These are phyloP conservation scores for Carpinus fangiana DNA, from an alignment of 306 rosid species.

Conservation along the genomic window DNA sequence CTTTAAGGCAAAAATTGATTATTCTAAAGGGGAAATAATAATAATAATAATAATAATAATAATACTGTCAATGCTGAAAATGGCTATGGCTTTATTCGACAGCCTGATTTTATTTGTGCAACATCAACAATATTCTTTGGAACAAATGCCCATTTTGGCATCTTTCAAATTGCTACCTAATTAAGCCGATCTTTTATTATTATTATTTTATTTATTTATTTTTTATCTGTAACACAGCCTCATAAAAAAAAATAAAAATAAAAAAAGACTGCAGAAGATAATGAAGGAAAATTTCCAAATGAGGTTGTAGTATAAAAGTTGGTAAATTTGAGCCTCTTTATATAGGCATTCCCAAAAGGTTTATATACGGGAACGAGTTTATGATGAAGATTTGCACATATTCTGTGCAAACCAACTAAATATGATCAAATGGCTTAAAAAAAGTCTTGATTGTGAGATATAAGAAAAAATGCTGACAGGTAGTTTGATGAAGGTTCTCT, in stretches of 20 bases:
- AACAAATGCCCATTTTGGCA: no score
- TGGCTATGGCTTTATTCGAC: no score
- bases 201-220: no score
- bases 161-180: no score
- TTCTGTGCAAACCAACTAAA: constrained; percentile 3
- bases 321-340: not conserved
- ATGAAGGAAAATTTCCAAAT: not conserved
- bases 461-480: constrained; percentile 13
- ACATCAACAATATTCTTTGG: no score
- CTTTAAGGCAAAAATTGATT: no score
- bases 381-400: constrained; percentile 5
- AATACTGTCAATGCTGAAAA: no score
- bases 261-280: no score
- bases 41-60: no score
- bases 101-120: no score
- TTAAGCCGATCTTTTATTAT: no score
- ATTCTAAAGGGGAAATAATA: no score
- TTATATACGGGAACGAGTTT: constrained; percentile 4
- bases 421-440: not conserved
- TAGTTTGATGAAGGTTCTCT: not conserved
- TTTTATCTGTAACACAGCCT: not conserved
- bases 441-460: not conserved
- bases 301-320: not conserved
- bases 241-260: not conserved
- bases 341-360: constrained; percentile 4